These are phyloP conservation scores for Phytomonas francai DNA, from an alignment of 208 protist species.

Conservation along the genomic window DNA sequence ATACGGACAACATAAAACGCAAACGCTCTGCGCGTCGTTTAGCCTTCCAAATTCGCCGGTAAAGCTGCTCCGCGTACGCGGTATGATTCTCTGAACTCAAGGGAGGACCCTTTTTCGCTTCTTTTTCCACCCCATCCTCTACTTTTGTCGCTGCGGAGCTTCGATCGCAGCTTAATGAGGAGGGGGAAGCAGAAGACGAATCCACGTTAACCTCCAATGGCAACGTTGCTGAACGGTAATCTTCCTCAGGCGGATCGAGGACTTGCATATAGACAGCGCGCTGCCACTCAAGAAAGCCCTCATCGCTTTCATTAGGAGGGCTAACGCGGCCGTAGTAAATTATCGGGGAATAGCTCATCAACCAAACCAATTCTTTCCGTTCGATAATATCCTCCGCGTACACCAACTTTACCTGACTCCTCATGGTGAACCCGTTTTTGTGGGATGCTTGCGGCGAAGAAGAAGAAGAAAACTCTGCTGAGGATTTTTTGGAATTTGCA, in stretches of 20 bases:
- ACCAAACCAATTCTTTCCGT: neutral
- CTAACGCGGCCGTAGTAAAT: neutral
- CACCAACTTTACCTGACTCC: neutral
- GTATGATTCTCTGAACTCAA: neutral
- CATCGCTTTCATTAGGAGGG: neutral
- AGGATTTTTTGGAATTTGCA: no score
- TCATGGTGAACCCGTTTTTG: neutral
- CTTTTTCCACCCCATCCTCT: no score
- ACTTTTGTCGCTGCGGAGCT: no score
- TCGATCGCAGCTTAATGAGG: no score
- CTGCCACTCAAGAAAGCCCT: neutral
- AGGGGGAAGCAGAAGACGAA: neutral
- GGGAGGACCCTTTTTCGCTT: no score
- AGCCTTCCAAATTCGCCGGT: neutral
- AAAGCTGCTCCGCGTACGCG: neutral
- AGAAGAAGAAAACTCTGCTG: no score
- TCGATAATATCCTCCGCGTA: constrained; percentile 2
- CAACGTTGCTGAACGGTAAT: neutral
- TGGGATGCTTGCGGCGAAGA: no score
- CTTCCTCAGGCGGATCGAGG: neutral
- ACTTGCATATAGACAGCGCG: neutral
- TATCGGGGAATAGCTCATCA: neutral
- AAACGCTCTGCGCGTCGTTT: neutral
- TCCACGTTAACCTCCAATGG: neutral
- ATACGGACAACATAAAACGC: neutral